phyloP scores from a whole-genome alignment of 768 basidiomycete genomes.

The Chalciporus pseudorubinellus region DNA sequence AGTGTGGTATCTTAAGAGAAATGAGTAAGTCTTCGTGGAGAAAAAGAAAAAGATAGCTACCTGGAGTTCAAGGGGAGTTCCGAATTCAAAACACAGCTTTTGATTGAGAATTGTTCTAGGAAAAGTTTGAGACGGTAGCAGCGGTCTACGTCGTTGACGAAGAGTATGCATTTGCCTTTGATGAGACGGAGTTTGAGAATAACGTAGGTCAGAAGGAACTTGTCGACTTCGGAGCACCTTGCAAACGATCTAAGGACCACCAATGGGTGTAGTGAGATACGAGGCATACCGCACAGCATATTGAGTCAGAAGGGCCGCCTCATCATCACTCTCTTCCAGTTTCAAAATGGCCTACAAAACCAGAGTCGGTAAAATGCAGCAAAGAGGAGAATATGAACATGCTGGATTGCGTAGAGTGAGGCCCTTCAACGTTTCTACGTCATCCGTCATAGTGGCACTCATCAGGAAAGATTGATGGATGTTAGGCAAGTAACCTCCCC shows the following conservation, averaged over 20 bases:
- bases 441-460: constrained; percentile 97
- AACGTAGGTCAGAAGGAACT: constrained; percentile 94
- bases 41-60: constrained; percentile 30
- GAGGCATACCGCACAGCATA: constrained; percentile 69
- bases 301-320: constrained; percentile 77
- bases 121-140: constrained; percentile 97
- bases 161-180: constrained; percentile 93
- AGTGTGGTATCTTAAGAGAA: constrained; percentile 71
- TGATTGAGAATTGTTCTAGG: constrained; percentile 95
- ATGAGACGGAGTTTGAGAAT: constrained; percentile 95
- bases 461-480: constrained; percentile 92
- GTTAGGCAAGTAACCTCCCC: constrained; percentile 69
- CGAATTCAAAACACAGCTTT: constrained; percentile 92
- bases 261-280: background rate
- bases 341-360: constrained; percentile 72
- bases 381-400: constrained; percentile 25
- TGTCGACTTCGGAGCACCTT: constrained; percentile 92
- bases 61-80: constrained; percentile 95
- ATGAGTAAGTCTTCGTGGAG: constrained; percentile 2
- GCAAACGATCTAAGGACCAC: constrained; percentile 1
- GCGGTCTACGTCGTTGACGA: constrained; percentile 94
- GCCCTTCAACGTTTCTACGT: constrained; percentile 89
- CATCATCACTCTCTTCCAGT: constrained; percentile 85
- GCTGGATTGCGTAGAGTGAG: constrained; percentile 86
- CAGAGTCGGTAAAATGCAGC: background rate